Base-by-base conservation (phyloP, 1,284 basidiomycete species). In the Apiotrichum mycotoxinovorans region DNA sequence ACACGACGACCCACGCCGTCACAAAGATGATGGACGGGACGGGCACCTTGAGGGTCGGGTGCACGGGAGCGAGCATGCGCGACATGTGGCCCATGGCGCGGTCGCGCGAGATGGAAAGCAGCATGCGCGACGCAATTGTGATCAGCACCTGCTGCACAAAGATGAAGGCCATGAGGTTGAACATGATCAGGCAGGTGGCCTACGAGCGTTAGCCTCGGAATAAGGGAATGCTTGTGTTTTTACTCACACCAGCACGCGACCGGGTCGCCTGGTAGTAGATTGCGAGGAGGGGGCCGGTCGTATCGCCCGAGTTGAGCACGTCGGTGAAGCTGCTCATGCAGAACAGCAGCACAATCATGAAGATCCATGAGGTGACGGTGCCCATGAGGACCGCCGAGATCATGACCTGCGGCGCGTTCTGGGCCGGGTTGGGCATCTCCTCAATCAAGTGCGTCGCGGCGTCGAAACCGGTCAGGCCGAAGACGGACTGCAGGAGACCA, bases 1-100 rank as follows among this genome's bases (percentile, higher is more conserved):
- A 76, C 42, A 76, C 64, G 43, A 73, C 63, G 49, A 69, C 67
- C 58, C 86, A 79, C 5, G 65, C 54, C 0, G 83, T 27, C 57
- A 62, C 40, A 15, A 70, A 44, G 30, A 59, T 37, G 50, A 66
- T 58, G 12, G 61, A 63, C 37, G 50, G 55, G 33, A 70, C 50
- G 2, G 68, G 68, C 33, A 67, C 65, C 34, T 66, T 66, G 40
- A 63, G 57, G n/a, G 25, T 53, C 26, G 59, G 56, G n/a, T 57
- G 47, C 14, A 58, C 60, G 42, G 49, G 50, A 2, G 44, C 44
- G 22, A 57, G 38, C 22, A 4, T 20, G 12, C 27, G 27, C 8
- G 55, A 57, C 10, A 52, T 37, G 23, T 47, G 43, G 23, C 55
- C 55, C 27, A 57, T n/a, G 22, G 25, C 55, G 30, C 55, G 44